A percentile compares a stretch with the other conserved stretches of the same genome.
Evolutionary conservation across 805 yeast species (phyloP).

Genomic region (Debaryomyces prosopidis): DNA sequence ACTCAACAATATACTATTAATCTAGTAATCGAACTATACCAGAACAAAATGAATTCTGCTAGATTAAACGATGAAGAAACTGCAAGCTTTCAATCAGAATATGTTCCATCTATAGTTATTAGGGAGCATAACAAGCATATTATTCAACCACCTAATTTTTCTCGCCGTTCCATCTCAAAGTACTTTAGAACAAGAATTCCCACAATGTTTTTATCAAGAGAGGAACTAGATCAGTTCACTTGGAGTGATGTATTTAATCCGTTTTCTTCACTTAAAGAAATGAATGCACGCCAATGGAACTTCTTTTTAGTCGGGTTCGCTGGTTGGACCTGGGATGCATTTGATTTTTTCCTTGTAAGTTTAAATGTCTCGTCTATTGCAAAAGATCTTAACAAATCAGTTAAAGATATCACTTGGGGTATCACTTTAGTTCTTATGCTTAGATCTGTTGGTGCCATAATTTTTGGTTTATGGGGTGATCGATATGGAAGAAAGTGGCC

Average conservation of each 20-base stretch:
- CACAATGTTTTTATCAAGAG: constrained; percentile 47
- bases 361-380: constrained; percentile 56
- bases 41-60: too few species aligned
- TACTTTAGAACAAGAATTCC: constrained; percentile 50
- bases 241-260: constrained; percentile 42
- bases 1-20: too few species aligned
- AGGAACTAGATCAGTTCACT: constrained; percentile 29
- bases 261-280: constrained; percentile 36
- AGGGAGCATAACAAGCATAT: constrained; percentile 3
- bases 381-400: constrained; percentile 40
- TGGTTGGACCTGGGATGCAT: constrained; percentile 74
- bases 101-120: too few species aligned
- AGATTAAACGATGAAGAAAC: too few species aligned
- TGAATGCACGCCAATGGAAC: constrained; percentile 50
- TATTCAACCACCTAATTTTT: constrained; percentile 14
- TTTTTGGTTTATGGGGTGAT: constrained; percentile 64
- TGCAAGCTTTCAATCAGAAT: too few species aligned
- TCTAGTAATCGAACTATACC: too few species aligned
- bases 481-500: constrained; percentile 70
- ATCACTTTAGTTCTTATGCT: constrained; percentile 71
- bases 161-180: constrained; percentile 22
- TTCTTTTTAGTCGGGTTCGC: constrained; percentile 58
- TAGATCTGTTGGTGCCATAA: constrained; percentile 68
- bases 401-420: constrained; percentile 67
- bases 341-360: constrained; percentile 68